Evolutionary conservation across 495 filamentous ascomycete species (phyloP), one percentile per base, ranked within the genome.

Genomic region (Aspergillus sclerotiicarbonarius): DNA sequence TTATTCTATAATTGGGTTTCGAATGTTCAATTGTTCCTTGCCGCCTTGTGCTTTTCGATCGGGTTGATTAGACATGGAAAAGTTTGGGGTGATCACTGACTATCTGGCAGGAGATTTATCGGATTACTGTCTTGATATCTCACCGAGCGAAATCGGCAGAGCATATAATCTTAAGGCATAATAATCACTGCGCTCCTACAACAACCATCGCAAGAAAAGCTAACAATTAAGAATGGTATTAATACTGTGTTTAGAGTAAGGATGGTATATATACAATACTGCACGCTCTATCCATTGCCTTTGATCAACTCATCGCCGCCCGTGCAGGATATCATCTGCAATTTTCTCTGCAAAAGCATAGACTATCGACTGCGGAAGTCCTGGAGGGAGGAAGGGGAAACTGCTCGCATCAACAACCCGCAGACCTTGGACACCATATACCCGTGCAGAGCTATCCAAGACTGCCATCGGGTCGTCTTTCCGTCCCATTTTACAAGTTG

Each of bases 331-430:
- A 48, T 73, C 73, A 48, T 75, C 72, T n/a, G 76, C 77, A 67
- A 84, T 81, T 71, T 84, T 85, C 71, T 84, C 82, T 4, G 82
- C 82, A 9, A 85, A 61, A 54, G 71, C 72, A 68, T 78, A 83
- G 39, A 81, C 67, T 4, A 67, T 72, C 3, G 72, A 51, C 62
- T 73, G 63, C 6, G 81, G 82, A 67, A 85, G 81, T 0, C 82
- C 82, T 7, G 84, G 81, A 6, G 75, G 70, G 16, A 81, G 44
- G 8, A 83, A 70, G 3, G 82, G 74, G 62, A 84, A 80, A 31
- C 72, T 65, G 25, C 67, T 70, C 0, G 73, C 73, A 72, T 86
- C 82, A 1, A 86, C 80, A n/a, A 84, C 79, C 18, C 80, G 66
- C 62, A 84, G 56, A 3, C 65, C 64, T 21, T 67, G 64, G 6